Percentiles rank a stretch among this genome's conserved stretches.
Evolutionary conservation across 352 stramenopile species (phyloP).

Genomic region (Blastocystis sp.): DNA sequence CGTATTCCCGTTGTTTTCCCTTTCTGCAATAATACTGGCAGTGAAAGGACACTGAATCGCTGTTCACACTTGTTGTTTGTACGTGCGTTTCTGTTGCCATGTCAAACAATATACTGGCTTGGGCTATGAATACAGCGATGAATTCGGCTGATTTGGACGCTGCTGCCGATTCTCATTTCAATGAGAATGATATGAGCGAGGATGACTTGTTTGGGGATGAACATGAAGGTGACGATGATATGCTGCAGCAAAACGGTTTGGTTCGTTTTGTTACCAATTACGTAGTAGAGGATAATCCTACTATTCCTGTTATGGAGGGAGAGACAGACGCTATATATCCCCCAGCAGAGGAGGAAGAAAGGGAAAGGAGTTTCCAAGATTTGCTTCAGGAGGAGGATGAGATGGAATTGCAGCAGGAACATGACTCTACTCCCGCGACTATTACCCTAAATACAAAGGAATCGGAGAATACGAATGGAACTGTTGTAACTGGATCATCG

Average conservation of each 20-base stretch:
- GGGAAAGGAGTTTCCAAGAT: background rate
- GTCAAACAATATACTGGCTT: slow-evolving; percentile 29
- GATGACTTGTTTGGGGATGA: background rate
- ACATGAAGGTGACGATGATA: too few relatives aligned
- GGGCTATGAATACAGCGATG: slow-evolving; percentile 34
- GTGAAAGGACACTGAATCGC: too few relatives aligned
- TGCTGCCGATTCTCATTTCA: slow-evolving; percentile 41
- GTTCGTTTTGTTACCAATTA: too few relatives aligned
- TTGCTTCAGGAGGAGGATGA: background rate
- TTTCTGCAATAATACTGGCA: background rate
- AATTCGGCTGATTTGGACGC: slow-evolving; percentile 37
- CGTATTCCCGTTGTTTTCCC: slow-evolving; percentile 1
- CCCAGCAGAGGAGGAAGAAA: background rate
- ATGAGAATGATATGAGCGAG: slow-evolving; percentile 11
- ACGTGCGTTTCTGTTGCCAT: background rate
- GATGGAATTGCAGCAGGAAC: background rate
- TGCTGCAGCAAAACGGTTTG: too few relatives aligned
- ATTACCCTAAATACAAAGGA: too few relatives aligned
- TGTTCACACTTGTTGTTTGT: background rate
- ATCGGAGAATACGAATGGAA: too few relatives aligned
- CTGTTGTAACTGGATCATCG: background rate
- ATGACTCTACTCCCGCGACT: too few relatives aligned
- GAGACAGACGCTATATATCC: too few relatives aligned
- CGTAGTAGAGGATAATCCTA: too few relatives aligned
- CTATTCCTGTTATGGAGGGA: too few relatives aligned